phyloP scores from a whole-genome alignment of 495 filamentous ascomycete genomes.

The Penicillium manginii region DNA sequence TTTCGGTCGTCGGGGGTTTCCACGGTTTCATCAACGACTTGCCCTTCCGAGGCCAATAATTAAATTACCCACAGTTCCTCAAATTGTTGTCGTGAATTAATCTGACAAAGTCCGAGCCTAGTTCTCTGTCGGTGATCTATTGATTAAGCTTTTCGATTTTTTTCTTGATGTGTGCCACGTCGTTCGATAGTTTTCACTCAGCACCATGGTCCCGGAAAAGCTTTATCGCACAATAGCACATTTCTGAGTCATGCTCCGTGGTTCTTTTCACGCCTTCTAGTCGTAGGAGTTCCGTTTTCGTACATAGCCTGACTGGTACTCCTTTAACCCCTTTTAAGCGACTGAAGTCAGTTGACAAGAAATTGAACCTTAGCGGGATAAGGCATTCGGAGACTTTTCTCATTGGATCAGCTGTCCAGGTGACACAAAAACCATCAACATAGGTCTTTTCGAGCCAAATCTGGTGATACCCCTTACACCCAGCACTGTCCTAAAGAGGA shows the following conservation, averaged over 20 bases:
- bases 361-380: conserved; percentile 93
- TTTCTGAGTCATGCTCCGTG: conserved; percentile 54
- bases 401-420: conserved; percentile 74
- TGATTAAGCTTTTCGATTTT: conserved; percentile 75
- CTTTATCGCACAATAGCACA: conserved; percentile 94
- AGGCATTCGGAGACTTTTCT: conserved; percentile 68
- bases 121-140: no score
- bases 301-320: conserved; percentile 87
- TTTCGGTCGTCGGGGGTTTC: no score
- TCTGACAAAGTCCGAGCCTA: no score
- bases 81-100: no score
- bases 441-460: conserved; percentile 82
- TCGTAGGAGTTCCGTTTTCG: conserved; percentile 82
- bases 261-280: no score
- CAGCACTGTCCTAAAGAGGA: conserved; percentile 61
- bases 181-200: conserved; percentile 92
- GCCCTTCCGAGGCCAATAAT: no score
- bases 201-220: conserved; percentile 96
- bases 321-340: conserved; percentile 98
- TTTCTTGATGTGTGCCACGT: conserved; percentile 88
- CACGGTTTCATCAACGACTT: no score
- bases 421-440: conserved; percentile 89
- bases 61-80: no score
- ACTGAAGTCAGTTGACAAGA: conserved; percentile 96
- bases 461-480: no score